Evolutionary conservation across 2,329 filamentous ascomycete species (phyloP), one percentile per base, ranked within the genome.

Genomic region (Fusarium liriodendri): DNA sequence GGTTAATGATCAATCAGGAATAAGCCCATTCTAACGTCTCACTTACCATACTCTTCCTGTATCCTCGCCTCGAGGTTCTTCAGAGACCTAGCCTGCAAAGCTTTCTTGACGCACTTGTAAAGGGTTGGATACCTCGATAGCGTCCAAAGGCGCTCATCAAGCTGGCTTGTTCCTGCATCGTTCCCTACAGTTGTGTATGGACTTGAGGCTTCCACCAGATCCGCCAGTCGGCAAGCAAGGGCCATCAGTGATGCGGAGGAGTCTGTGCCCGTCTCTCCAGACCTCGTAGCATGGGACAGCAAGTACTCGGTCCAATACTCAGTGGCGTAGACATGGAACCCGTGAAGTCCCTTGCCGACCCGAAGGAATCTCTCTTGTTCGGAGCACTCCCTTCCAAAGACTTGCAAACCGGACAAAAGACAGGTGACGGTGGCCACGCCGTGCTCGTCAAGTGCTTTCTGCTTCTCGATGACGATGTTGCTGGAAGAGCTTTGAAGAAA

Each of bases 221-320:
- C 58, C 6, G 58, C 59, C 4, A 75, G 29, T 32, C 55, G 32
- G 27, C 25, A 33, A 25, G 71, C 66, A 1, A 72, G 38, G 6
- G 3, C 7, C 1, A 20, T 20, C 0, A 42, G n/a, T 4, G 3
- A n/a, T 20, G 5, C 10, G 20, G n/a, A 2, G 5, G 10, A 42
- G 13, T 20, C 6, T 0, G n/a, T 42, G 10, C 20, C 18, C 6
- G n/a, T 9, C 2, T 7, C 16, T 7, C 18, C 20, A 14, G 8
- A 6, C 2, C 20, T 47, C 5, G 1, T 13, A 25, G 11, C 10
- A 57, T 29, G 27, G 0, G 64, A 64, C 5, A 75, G 18, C 1
- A 75, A 11, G 13, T 69, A 71, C 13, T 75, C 72, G 0, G 52
- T 59, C 73, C 72, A 75, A 7, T 69, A 73, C 22, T 75, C 67